These are phyloP conservation scores for Akanthomyces lecanii DNA, from an alignment of 2,329 filamentous ascomycete genomes.

Conservation along the genomic window DNA sequence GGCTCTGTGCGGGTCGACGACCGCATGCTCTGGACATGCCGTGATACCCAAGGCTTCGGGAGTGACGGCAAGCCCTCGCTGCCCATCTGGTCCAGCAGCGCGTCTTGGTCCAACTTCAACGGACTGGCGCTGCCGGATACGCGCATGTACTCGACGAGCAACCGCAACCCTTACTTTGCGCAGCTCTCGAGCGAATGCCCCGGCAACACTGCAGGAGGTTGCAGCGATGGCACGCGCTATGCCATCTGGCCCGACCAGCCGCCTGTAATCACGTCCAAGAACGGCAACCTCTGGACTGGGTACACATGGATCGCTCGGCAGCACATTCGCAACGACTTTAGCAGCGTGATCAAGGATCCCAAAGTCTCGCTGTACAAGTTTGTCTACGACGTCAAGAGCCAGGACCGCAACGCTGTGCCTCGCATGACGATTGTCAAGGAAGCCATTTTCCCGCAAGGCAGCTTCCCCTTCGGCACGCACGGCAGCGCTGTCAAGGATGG, in stretches of 20 bases:
- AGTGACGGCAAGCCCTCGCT: conserved; percentile 6
- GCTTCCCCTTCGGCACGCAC: conserved; percentile 14
- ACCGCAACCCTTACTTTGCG: conserved; percentile 11
- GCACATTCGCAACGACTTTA: conserved; percentile 14
- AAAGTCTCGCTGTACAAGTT: conserved; percentile 16
- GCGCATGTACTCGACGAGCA: conserved; percentile 13
- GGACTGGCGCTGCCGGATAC: conserved; percentile 7
- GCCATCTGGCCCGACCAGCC: conserved; percentile 16
- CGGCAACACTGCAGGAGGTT: conserved; percentile 3
- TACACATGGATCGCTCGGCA: conserved; percentile 14
- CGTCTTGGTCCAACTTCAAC: conserved; percentile 15
- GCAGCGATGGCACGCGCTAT: conserved; percentile 11
- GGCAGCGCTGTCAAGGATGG: conserved; percentile 20
- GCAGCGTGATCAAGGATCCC: conserved; percentile 14
- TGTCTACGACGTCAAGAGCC: conserved; percentile 9
- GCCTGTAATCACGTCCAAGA: conserved; percentile 2
- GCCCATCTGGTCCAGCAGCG: conserved; percentile 13
- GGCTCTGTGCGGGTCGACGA: conserved; percentile 12
- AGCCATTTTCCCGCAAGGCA: conserved; percentile 12
- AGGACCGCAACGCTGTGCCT: conserved; percentile 15
- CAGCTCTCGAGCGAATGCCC: conserved; percentile 9
- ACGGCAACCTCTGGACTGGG: conserved; percentile 11
- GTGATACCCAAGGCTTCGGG: conserved; percentile 9
- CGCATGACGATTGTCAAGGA: conserved; percentile 15
- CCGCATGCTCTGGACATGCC: conserved; percentile 15